A percentile compares a stretch with the other conserved stretches of the same genome.
Conservation (phyloP, 2,329 filamentous ascomycete genomes). For the Diaporthe sp. region DNA sequence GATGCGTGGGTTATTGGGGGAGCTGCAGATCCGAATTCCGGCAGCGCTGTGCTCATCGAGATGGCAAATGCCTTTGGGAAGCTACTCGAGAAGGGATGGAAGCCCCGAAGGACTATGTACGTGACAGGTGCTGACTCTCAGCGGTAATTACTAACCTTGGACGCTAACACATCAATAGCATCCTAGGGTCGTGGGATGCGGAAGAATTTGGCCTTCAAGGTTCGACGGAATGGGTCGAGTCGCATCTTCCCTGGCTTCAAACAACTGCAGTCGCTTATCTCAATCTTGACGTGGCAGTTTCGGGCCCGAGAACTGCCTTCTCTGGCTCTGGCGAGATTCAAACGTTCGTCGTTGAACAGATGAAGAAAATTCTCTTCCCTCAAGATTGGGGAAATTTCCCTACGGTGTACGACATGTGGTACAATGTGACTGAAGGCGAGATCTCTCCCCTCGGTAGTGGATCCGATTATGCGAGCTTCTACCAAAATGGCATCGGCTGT, state of each 20-base stretch:
- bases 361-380: conserved; percentile 21
- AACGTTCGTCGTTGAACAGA: conserved; percentile 20
- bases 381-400: not conserved
- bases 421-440: conserved; percentile 17
- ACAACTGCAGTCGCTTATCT: conserved; percentile 25
- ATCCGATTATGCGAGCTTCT: conserved; percentile 17
- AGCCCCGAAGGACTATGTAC: conserved; percentile 79
- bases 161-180: conserved; percentile 57
- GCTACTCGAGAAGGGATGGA: conserved; percentile 80
- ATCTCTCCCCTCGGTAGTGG: conserved; percentile 20
- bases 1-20: conserved; percentile 82
- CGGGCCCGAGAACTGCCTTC: conserved; percentile 11
- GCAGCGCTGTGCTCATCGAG: conserved; percentile 84
- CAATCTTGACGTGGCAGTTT: conserved; percentile 17
- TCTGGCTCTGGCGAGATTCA: conserved; percentile 14
- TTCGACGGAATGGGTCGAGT: conserved; percentile 93
- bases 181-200: conserved; percentile 87
- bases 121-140: not conserved
- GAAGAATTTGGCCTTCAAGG: conserved; percentile 90
- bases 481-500: conserved; percentile 73
- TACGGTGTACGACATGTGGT: conserved; percentile 17
- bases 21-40: conserved; percentile 84
- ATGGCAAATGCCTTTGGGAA: conserved; percentile 80
- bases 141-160: not conserved
- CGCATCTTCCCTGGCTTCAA: conserved; percentile 67